A percentile compares a stretch with the other conserved stretches of the same genome.
These are phyloP conservation scores for Prasinococcaceae sp. DNA, from an alignment of 139 green algal genomes.

Conservation along the genomic window DNA sequence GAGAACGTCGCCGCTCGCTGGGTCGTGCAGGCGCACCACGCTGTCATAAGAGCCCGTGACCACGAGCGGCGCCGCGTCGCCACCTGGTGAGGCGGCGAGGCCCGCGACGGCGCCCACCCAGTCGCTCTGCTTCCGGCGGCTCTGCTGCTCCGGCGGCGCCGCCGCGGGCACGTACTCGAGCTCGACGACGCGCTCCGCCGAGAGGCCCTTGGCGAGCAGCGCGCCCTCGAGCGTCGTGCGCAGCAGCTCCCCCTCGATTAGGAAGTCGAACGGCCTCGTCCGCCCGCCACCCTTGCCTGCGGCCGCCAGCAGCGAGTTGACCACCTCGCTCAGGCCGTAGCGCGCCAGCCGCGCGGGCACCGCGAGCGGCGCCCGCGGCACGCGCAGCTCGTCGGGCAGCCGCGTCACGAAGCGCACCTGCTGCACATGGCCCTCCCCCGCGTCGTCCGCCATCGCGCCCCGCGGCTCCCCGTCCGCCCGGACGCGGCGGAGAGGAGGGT, in stretches of 20 bases:
- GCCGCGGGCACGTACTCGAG: slow-evolving; percentile 87
- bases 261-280: slow-evolving; percentile 82
- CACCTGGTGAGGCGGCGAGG: background rate
- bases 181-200: slow-evolving; percentile 59
- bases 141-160: slow-evolving; percentile 49
- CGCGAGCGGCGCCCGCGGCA: slow-evolving; percentile 56
- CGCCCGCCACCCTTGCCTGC: too few species aligned
- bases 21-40: too few species aligned
- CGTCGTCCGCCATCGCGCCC: too few species aligned
- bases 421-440: too few species aligned
- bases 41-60: slow-evolving; percentile 1
- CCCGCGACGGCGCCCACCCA: slow-evolving; percentile 54
- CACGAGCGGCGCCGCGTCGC: background rate
- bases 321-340: slow-evolving; percentile 85
- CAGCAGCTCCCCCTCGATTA: slow-evolving; percentile 73
- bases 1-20: background rate
- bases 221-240: slow-evolving; percentile 60
- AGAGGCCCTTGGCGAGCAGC: slow-evolving; percentile 47
- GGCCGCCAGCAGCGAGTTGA: slow-evolving; percentile 78
- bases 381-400: slow-evolving; percentile 45
- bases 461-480: too few species aligned
- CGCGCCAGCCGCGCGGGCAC: slow-evolving; percentile 72
- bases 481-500: too few species aligned
- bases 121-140: slow-evolving; percentile 46
- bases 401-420: slow-evolving; percentile 63